Conservation (phyloP, 768 basidiomycete species). For the Suillus bovinus region DNA sequence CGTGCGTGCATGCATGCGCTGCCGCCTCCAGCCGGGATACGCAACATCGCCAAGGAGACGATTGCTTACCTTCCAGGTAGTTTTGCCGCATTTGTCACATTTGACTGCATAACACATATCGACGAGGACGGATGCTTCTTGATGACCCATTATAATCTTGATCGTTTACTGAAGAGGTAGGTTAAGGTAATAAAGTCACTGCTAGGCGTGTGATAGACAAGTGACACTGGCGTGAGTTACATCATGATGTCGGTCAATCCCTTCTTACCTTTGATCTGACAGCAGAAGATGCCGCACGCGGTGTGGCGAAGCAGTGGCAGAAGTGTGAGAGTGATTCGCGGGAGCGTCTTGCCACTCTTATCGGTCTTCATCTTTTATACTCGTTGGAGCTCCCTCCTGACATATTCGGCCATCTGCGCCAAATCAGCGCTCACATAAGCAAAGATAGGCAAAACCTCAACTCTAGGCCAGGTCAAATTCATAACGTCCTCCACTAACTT, state of each 20-base stretch:
- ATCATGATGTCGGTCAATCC: neutral
- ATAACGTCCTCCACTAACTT: neutral
- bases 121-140: constrained; percentile 36
- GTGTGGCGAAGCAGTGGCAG: constrained; percentile 6
- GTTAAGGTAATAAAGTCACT: constrained; percentile 35
- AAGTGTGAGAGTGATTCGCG: constrained; percentile 8
- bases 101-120: constrained; percentile 57
- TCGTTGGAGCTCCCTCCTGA: neutral
- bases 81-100: constrained; percentile 66
- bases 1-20: constrained; percentile 20
- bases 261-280: constrained; percentile 4
- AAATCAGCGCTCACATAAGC: constrained; percentile 1
- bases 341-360: constrained; percentile 2
- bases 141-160: constrained; percentile 21
- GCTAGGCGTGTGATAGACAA: constrained; percentile 1
- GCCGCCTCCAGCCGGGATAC: constrained; percentile 22
- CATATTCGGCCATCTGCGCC: neutral
- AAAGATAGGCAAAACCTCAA: neutral
- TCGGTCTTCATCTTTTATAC: neutral
- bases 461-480: no score
- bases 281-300: neutral
- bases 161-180: constrained; percentile 23
- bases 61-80: constrained; percentile 63
- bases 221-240: constrained; percentile 4
- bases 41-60: constrained; percentile 29